Conservation (phyloP, 2,329 filamentous ascomycete species). For the Colletotrichum magnum region DNA sequence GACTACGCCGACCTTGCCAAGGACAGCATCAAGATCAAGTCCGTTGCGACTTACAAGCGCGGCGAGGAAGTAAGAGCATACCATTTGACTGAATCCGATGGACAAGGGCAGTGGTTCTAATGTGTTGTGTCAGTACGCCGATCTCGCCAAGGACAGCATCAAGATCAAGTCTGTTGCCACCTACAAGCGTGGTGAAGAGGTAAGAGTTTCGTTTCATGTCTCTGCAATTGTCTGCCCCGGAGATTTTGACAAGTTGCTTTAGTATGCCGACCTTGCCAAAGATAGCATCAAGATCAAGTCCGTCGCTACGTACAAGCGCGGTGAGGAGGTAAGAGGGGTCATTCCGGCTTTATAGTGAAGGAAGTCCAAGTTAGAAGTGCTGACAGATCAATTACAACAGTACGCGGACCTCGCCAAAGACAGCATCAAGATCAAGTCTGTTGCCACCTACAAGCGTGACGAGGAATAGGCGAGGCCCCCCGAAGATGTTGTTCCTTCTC, state of each 20-base stretch:
- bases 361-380: constrained; percentile 8
- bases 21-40: constrained; percentile 27
- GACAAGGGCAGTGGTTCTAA: no score
- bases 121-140: background rate
- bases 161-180: constrained; percentile 24
- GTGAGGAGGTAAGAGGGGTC: constrained; percentile 8
- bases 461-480: constrained; percentile 5
- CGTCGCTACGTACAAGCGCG: constrained; percentile 8
- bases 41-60: constrained; percentile 7
- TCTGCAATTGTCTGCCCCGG: no score
- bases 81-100: no score
- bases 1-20: constrained; percentile 21
- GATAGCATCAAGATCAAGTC: constrained; percentile 13
- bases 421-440: constrained; percentile 25
- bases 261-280: constrained; percentile 1
- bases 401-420: background rate
- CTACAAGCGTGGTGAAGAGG: constrained; percentile 1
- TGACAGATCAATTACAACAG: background rate
- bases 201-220: background rate
- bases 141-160: constrained; percentile 20
- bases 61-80: background rate
- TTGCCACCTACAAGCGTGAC: constrained; percentile 15
- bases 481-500: no score
- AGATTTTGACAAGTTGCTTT: no score
- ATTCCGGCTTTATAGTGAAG: background rate